Conservation (phyloP, 2,329 filamentous ascomycete genomes). For the Colletotrichum costaricense region DNA sequence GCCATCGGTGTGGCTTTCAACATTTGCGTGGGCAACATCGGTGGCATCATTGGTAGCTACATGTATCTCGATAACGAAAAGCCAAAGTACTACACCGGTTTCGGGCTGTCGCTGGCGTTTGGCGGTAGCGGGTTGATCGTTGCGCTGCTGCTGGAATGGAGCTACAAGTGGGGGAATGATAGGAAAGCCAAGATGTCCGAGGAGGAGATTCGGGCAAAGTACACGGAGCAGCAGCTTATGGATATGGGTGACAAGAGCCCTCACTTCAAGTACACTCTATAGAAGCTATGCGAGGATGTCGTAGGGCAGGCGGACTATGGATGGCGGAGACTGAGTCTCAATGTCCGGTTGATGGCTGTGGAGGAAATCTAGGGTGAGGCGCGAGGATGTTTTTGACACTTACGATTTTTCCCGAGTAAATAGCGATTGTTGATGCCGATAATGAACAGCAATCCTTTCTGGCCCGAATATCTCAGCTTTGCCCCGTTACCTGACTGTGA, state of each 20-base stretch:
- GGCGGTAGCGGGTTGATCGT: constrained; percentile 42
- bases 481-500: too few species aligned
- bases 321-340: too few species aligned
- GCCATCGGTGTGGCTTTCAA: constrained; percentile 51
- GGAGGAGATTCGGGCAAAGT: constrained; percentile 38
- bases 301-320: background rate
- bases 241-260: constrained; percentile 38
- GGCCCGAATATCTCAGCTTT: background rate
- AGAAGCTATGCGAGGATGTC: background rate
- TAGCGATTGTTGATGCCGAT: constrained; percentile 21
- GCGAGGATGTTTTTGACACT: background rate
- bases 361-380: background rate
- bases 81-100: constrained; percentile 49
- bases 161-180: constrained; percentile 42
- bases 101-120: constrained; percentile 46
- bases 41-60: constrained; percentile 53
- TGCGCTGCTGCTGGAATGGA: constrained; percentile 44
- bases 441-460: constrained; percentile 17
- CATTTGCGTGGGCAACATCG: constrained; percentile 51
- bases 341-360: background rate
- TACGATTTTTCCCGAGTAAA: background rate
- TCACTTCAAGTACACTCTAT: constrained; percentile 36
- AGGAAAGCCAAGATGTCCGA: constrained; percentile 40
- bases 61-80: constrained; percentile 49
- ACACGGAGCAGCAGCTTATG: constrained; percentile 36